Evolutionary conservation across 306 rosid species (phyloP).

Genomic region (Fragaria ananassa): DNA sequence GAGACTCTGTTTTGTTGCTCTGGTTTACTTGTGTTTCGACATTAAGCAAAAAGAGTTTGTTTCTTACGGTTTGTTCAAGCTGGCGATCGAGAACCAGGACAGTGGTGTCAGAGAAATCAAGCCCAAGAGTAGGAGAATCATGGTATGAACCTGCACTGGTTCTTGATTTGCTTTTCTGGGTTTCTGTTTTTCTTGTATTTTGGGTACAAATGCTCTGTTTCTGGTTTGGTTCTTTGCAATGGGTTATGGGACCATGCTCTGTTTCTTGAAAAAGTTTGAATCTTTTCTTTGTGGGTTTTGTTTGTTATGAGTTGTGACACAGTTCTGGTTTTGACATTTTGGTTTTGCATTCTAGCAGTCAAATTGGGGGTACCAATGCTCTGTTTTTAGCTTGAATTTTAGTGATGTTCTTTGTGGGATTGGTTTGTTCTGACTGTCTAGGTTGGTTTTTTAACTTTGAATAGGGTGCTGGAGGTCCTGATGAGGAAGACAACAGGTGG

Average conservation of each 20-base stretch:
- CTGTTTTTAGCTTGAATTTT: neutral
- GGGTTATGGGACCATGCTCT: neutral
- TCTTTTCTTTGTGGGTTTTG: neutral
- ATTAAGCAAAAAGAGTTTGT: neutral
- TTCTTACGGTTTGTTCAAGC: conserved; percentile 25
- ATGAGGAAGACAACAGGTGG: conserved; percentile 84
- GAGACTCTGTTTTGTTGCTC: neutral
- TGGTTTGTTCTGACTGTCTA: neutral
- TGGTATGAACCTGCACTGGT: conserved; percentile 34
- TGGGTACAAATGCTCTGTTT: conserved; percentile 14
- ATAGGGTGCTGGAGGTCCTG: conserved; percentile 94
- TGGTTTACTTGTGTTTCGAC: neutral
- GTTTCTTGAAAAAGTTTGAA: neutral
- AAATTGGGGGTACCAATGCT: neutral
- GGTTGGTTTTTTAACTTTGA: conserved; percentile 15
- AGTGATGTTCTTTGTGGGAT: neutral
- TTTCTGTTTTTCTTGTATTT: neutral
- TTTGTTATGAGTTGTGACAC: neutral
- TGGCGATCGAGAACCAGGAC: conserved; percentile 93
- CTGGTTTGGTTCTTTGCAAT: neutral
- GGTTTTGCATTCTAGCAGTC: conserved; percentile 4
- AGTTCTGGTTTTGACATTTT: neutral
- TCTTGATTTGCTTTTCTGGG: neutral
- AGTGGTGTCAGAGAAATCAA: conserved; percentile 78
- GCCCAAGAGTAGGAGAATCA: conserved; percentile 89